Conservation (phyloP, 208 protist species). For the Balamuthia mandrillaris region DNA sequence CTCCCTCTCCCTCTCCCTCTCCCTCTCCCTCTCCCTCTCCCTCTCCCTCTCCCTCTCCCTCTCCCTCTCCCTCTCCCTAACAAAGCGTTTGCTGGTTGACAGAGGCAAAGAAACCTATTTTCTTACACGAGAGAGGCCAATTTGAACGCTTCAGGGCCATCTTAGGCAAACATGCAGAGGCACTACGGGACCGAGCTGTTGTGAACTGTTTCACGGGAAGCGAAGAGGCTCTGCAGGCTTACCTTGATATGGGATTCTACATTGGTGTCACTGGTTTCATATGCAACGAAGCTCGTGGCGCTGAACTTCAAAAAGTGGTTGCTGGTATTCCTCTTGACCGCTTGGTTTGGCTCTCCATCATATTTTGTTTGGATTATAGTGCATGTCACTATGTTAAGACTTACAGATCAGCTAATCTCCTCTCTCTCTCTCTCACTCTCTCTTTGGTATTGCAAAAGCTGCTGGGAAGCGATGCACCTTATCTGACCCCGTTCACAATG, state of each 20-base stretch:
- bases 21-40: background rate
- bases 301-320: background rate
- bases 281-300: conserved; percentile 18
- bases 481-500: conserved; percentile 34
- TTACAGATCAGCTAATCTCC: too few species aligned
- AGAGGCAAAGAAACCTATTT: conserved; percentile 5
- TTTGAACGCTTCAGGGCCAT: background rate
- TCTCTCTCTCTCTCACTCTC: too few species aligned
- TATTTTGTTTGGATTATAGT: too few species aligned
- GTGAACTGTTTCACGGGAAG: conserved; percentile 26
- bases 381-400: too few species aligned
- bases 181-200: background rate
- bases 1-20: background rate
- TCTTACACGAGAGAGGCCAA: conserved; percentile 12
- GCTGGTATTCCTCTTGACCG: background rate
- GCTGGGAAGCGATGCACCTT: conserved; percentile 22
- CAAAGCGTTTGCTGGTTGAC: too few species aligned
- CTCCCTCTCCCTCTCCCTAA: background rate
- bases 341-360: too few species aligned
- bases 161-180: background rate
- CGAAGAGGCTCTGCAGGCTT: background rate
- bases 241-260: conserved; percentile 20
- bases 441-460: background rate
- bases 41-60: background rate
- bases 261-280: conserved; percentile 23